These are phyloP conservation scores for Pholiota adiposa DNA, from an alignment of 1,284 basidiomycete genomes.

Conservation along the genomic window DNA sequence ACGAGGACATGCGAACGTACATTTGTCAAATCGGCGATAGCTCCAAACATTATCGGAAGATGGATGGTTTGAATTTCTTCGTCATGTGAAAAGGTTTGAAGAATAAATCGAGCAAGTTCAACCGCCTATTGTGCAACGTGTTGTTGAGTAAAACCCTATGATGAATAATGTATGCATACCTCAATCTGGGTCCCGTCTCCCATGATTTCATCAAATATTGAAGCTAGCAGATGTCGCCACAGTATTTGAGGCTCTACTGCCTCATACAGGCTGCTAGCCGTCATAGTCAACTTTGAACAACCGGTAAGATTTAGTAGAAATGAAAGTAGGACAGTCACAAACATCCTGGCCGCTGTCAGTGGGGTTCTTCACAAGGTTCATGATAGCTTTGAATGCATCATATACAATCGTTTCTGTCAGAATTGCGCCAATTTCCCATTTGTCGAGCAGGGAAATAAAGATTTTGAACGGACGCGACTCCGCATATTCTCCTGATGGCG, in stretches of 20 bases:
- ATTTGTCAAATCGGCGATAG: conserved; percentile 63
- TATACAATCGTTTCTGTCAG: conserved; percentile 82
- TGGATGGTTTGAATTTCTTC: conserved; percentile 84
- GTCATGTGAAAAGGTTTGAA: conserved; percentile 79
- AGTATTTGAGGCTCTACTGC: conserved; percentile 88
- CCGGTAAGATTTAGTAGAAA: conserved; percentile 2
- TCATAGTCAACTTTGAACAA: conserved; percentile 69
- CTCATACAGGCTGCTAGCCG: conserved; percentile 90
- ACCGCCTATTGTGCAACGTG: conserved; percentile 51
- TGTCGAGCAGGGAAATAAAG: conserved; percentile 93
- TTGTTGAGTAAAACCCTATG: background rate
- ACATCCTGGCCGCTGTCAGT: conserved; percentile 69
- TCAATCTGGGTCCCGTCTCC: conserved; percentile 47
- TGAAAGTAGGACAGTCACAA: conserved; percentile 25
- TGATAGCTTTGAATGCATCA: conserved; percentile 79
- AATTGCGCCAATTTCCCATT: conserved; percentile 92
- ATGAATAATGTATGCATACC: conserved; percentile 36
- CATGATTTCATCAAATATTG: conserved; percentile 56
- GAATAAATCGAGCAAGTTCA: conserved; percentile 67
- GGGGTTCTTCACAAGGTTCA: conserved; percentile 55
- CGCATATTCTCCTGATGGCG: conserved; percentile 69
- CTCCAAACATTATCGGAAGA: conserved; percentile 76
- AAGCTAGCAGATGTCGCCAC: conserved; percentile 78
- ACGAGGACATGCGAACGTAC: conserved; percentile 41
- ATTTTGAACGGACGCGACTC: conserved; percentile 92